Base-by-base conservation (phyloP, 129 eudicot genomes). In the Escallonia rubra region DNA sequence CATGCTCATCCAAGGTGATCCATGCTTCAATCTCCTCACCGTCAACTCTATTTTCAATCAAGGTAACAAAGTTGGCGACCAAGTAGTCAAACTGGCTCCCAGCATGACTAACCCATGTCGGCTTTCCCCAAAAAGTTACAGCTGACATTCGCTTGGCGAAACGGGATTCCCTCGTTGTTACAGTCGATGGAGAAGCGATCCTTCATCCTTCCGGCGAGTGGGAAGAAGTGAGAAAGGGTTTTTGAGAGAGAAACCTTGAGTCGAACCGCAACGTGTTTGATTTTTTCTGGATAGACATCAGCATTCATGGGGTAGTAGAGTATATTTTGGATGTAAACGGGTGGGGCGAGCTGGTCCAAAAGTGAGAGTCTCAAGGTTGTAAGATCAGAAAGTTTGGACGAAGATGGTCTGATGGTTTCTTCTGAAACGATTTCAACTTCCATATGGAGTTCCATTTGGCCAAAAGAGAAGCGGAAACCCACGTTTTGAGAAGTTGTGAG, bases 1-100 rank as follows among this genome's bases (percentile, higher is more conserved):
- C 62, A 1, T 42, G 59, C 11, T 79, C 71, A 61, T 63, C 68
- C 65, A 68, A 9, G 9, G 8, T 63, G 23, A 79, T 57, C 75
- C 79, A 79, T 11, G 75, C 79, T 50, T 79, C 79, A 41, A 79
- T 68, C 42, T 68, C 77, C 2, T 80, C 72, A 3, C 74, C 70
- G 14, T n/a, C 15, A 44, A 44, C 15, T 2, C 76, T 61, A 10
- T 74, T 74, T 41, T 51, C 43, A 44, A 80, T 8, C 9, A 53
- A 14, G 0, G 70, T 48, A 5, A 23, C 9, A 14, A 65, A 49
- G 2, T 42, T 60, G 16, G 23, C 50, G 13, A 23, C 50, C 1
- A 39, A 42, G 1, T 49, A 14, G 34, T 23, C 34, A 23, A 0
- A 0, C 34, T 23, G 34, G 12, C 63, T 56, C 43, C 16, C 45